These are phyloP conservation scores for Ophiostoma sp. DNA, from an alignment of 2,329 filamentous ascomycete species.

Conservation along the genomic window DNA sequence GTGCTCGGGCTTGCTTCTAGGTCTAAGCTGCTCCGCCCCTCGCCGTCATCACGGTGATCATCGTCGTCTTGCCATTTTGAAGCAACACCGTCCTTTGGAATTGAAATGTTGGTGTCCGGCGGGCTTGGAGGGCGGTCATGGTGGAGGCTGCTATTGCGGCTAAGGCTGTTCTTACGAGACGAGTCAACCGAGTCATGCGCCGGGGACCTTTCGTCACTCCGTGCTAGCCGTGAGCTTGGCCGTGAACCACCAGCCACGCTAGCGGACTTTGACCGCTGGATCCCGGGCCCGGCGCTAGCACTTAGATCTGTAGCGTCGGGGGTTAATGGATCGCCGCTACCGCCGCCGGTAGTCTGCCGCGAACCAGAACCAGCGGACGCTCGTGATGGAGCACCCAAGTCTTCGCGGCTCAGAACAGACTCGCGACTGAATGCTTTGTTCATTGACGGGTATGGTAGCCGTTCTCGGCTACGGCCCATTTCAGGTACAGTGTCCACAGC, in stretches of 20 bases:
- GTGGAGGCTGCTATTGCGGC: constrained; percentile 31
- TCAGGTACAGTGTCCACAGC: constrained; percentile 44
- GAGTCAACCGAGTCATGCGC: constrained; percentile 33
- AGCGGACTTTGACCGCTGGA: constrained; percentile 44
- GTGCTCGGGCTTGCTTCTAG: constrained; percentile 24
- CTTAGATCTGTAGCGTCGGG: constrained; percentile 68
- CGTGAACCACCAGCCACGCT: constrained; percentile 9
- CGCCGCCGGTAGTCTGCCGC: constrained; percentile 27
- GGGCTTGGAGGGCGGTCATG: constrained; percentile 55
- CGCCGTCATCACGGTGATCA: constrained; percentile 9
- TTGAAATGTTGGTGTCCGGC: constrained; percentile 57
- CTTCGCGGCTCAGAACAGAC: constrained; percentile 59
- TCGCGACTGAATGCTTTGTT: constrained; percentile 93
- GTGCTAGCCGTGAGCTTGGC: constrained; percentile 15
- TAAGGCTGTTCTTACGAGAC: constrained; percentile 38
- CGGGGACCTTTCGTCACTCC: constrained; percentile 6
- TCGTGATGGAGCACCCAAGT: constrained; percentile 36
- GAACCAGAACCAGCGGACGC: constrained; percentile 18
- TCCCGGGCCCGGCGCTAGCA: constrained; percentile 36
- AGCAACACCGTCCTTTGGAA: constrained; percentile 35
- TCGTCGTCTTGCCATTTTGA: constrained; percentile 1
- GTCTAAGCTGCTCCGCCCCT: constrained; percentile 28
- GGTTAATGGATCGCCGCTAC: constrained; percentile 52
- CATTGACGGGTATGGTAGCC: constrained; percentile 71
- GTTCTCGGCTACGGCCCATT: constrained; percentile 41